A percentile compares a stretch with the other conserved stretches of the same genome.
These are phyloP conservation scores for Atractiella rhizophila DNA, from an alignment of 768 basidiomycete species.

Conservation along the genomic window DNA sequence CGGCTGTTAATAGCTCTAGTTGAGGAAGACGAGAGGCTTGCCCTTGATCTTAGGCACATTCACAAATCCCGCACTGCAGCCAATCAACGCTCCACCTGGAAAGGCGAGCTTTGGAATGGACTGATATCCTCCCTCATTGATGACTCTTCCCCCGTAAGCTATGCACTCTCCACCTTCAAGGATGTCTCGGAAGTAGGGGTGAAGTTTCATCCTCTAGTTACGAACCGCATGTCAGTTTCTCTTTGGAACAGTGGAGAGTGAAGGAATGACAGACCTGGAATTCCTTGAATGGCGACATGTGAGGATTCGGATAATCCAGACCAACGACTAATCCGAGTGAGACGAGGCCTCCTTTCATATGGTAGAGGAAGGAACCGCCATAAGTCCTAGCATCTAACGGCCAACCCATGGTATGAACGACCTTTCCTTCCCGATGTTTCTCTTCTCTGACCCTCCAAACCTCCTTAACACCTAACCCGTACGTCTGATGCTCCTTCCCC, in stretches of 20 bases:
- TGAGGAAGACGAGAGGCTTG: background rate
- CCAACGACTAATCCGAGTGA: conserved; percentile 77
- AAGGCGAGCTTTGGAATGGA: conserved; percentile 59
- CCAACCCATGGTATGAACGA: conserved; percentile 89
- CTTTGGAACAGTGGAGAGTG: no score
- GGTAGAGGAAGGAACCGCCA: conserved; percentile 85
- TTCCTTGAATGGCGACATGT: conserved; percentile 70
- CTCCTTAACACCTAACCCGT: conserved; percentile 87
- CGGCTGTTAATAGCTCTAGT: background rate
- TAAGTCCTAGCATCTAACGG: conserved; percentile 57
- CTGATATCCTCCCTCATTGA: conserved; percentile 86
- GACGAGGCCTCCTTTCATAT: conserved; percentile 78
- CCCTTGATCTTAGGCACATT: conserved; percentile 97
- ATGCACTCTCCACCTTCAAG: conserved; percentile 52
- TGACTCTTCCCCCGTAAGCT: conserved; percentile 64
- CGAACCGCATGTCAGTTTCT: background rate
- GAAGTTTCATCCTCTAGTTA: conserved; percentile 67
- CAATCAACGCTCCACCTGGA: conserved; percentile 87
- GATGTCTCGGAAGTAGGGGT: conserved; percentile 65
- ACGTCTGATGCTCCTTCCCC: conserved; percentile 64
- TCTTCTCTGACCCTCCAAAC: conserved; percentile 66
- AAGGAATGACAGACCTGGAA: conserved; percentile 41
- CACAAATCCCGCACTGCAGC: conserved; percentile 84
- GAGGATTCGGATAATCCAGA: conserved; percentile 82
- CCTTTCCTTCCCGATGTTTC: conserved; percentile 44